These are phyloP conservation scores for Trichoderma arundinaceum DNA, from an alignment of 2,329 filamentous ascomycete species.

Conservation along the genomic window DNA sequence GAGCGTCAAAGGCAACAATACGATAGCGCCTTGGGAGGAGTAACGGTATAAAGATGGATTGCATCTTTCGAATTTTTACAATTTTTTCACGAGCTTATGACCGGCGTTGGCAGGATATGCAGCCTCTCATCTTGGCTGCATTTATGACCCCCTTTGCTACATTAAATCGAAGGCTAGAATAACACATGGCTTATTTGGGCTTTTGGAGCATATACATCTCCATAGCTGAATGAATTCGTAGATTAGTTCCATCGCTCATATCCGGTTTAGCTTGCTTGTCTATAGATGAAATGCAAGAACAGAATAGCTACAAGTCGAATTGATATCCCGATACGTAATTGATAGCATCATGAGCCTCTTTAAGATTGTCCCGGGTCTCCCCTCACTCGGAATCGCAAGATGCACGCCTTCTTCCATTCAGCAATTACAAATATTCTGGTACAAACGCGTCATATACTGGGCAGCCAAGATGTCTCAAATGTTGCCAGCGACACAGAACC, in stretches of 20 bases:
- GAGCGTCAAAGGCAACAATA: slow-evolving; percentile 41
- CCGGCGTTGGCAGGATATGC: neutral
- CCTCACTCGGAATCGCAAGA: neutral
- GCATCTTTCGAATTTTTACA: neutral
- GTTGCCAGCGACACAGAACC: neutral
- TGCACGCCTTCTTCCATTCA: neutral
- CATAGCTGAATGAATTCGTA: neutral
- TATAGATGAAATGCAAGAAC: slow-evolving; percentile 2
- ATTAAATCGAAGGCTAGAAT: neutral
- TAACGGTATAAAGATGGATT: slow-evolving; percentile 26
- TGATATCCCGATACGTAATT: neutral
- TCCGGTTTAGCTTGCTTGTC: neutral
- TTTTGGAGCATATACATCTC: neutral
- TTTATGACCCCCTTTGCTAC: neutral
- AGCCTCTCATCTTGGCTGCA: neutral
- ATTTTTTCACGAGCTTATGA: slow-evolving; percentile 22
- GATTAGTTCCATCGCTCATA: neutral
- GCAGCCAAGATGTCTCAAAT: neutral
- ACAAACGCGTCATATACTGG: slow-evolving; percentile 10
- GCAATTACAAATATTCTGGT: neutral
- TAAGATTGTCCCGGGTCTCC: too few relatives aligned
- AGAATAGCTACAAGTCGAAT: neutral
- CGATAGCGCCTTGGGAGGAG: slow-evolving; percentile 44
- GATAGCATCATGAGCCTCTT: neutral
- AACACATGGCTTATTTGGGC: neutral